Evolutionary conservation across 371 early-diverging fungal species (phyloP), one percentile per base, ranked within the genome.

Genomic region (Syncephalastrum monosporum): DNA sequence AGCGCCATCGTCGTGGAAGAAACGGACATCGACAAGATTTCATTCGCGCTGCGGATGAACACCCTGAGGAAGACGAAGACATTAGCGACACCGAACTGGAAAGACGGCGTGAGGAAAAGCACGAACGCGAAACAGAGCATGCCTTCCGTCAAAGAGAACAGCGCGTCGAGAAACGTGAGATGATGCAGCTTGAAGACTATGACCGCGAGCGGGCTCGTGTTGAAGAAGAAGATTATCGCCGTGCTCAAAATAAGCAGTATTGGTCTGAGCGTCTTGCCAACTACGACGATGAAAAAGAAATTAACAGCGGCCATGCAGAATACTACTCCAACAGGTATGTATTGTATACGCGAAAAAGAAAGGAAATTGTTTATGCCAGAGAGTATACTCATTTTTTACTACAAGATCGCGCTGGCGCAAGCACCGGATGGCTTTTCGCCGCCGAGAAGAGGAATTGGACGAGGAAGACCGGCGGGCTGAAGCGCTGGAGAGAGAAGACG

Each of bases 271-370:
- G 78, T 25, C 73, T 89, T 42, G 79, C 82, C 5, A 82, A 87
- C 42, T 94, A 82, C 81, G 85, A 92, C 58, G 94, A 92, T 63
- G 89, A 90, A 48, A 66, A 73, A 1, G 91, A 91, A 61, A 67
- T 67, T 24, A 83, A 80, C 41, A 63, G 70, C 29, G 88, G 86
- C 3, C 75, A 81, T 27, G 86, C 87, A 29, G 76, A 82, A 38
- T 93, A 83, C 63, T 93, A 89, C 63, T 64, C 74, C 48, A 90
- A 91, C 65, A 68, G 85, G 86, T 86, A 77, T 57, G 64, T 8
- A 42, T n/a, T 1, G 21, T 24, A 47, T 23, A 59, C 3, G 14
- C 15, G 27, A 27, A 29, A 25, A 60, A 59, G 12, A 55, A 41
- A 19, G 10, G 1, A 21, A 19, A 2, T 21, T 21, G 12, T 10